These are phyloP conservation scores for Psilocybe subaeruginosa DNA, from an alignment of 768 basidiomycete genomes.

Conservation along the genomic window DNA sequence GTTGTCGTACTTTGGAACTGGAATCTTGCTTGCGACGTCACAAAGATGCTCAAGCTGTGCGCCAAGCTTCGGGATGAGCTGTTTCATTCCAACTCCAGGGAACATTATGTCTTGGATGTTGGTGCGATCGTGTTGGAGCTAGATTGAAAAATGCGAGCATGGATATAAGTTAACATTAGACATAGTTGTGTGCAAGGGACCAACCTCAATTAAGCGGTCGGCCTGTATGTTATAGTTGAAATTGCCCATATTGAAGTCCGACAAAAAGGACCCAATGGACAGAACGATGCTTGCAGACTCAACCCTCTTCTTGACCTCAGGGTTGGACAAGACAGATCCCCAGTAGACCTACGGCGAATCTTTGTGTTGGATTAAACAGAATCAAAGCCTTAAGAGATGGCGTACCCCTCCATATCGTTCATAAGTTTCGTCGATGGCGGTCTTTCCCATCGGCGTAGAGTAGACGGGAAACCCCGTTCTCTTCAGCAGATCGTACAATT, in stretches of 20 bases:
- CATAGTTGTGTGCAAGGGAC: background rate
- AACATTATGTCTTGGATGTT: slow-evolving; percentile 62
- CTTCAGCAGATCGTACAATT: slow-evolving; percentile 62
- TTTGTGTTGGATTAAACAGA: too few species aligned
- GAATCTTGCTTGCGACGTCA: slow-evolving; percentile 36
- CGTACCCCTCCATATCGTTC: slow-evolving; percentile 75
- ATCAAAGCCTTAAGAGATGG: background rate
- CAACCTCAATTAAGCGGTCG: slow-evolving; percentile 46
- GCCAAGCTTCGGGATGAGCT: slow-evolving; percentile 67
- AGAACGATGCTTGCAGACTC: slow-evolving; percentile 74
- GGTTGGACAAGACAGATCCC: slow-evolving; percentile 60
- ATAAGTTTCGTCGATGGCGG: slow-evolving; percentile 63
- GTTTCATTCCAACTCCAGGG: slow-evolving; percentile 70
- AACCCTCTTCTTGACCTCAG: slow-evolving; percentile 64
- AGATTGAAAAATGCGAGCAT: background rate
- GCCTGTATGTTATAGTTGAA: slow-evolving; percentile 72
- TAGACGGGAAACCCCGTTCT: slow-evolving; percentile 73
- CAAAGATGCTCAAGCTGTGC: slow-evolving; percentile 46
- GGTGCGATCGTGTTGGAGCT: slow-evolving; percentile 77
- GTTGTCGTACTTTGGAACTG: slow-evolving; percentile 43
- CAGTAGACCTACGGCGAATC: slow-evolving; percentile 58
- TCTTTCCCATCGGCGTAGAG: slow-evolving; percentile 78
- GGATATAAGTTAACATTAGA: background rate
- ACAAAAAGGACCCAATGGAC: slow-evolving; percentile 66
- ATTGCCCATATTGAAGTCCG: slow-evolving; percentile 86